phyloP scores from a whole-genome alignment of 306 rosid genomes.

The Castanea crenata region DNA sequence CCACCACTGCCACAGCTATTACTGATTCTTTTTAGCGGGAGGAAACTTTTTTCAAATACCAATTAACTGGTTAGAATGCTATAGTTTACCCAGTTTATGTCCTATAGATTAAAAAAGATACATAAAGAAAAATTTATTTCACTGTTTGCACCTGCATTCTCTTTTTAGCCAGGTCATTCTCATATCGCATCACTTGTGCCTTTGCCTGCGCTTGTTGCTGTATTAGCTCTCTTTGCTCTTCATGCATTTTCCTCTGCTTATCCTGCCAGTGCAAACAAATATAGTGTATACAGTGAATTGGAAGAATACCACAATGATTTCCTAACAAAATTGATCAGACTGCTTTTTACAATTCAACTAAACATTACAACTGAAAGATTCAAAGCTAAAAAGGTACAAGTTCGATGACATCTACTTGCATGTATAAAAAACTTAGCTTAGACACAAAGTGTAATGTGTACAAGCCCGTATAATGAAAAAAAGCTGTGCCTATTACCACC shows the following conservation, averaged over 20 bases:
- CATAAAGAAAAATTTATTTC: conserved; percentile 9
- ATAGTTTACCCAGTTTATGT: not conserved
- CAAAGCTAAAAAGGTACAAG: not conserved
- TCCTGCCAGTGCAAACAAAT: conserved; percentile 48
- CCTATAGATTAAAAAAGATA: not conserved
- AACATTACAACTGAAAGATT: not conserved
- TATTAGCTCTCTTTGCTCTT: conserved; percentile 75
- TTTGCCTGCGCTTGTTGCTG: conserved; percentile 83
- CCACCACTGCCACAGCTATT: conserved; percentile 2
- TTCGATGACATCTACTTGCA: not conserved
- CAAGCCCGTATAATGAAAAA: not conserved
- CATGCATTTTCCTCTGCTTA: conserved; percentile 71
- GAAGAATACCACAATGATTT: not conserved
- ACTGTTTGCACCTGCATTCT: conserved; percentile 75
- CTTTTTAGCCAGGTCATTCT: conserved; percentile 87
- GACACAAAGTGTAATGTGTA: not conserved
- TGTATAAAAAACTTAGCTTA: no score
- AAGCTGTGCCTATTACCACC: not conserved
- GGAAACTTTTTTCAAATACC: not conserved
- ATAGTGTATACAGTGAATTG: not conserved
- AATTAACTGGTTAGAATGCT: not conserved
- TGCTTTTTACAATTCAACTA: not conserved
- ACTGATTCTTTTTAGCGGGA: not conserved
- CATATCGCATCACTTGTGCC: conserved; percentile 77
- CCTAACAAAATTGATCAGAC: not conserved